Base-by-base conservation (phyloP, 495 filamentous ascomycete genomes). In the Hypoxylon fuscum region DNA sequence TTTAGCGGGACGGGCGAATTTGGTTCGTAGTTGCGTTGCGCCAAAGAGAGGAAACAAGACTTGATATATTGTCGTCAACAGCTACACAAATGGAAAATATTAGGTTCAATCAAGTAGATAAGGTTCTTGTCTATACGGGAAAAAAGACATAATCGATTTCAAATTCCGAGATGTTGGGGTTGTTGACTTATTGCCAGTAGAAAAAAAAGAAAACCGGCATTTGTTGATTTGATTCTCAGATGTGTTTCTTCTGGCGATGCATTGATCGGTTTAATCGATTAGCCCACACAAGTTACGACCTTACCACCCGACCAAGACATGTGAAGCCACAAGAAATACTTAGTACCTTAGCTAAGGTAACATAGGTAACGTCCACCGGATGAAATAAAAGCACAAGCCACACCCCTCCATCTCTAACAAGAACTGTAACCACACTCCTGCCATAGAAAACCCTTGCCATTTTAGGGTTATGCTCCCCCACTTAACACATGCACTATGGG, bases 251-350 rank as follows among this genome's bases (percentile, higher is more conserved):
- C 25, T 27, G 46, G 15, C 12, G 40, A 60, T 55, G 50, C 49
- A 55, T 46, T 34, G 45, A 51, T 43, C n/a, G n/a, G n/a, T n/a
- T n/a, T n/a, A n/a, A 45, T 44, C 34, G 34, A 51, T 20, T 42
- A 42, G 29, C 8, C 21, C 43, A 29, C n/a, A 29, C n/a, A 29
- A 8, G 23, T 3, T 3, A 27, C n/a, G n/a, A 27, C 25, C 25
- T 27, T 25, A 46, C 17, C 23, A 43, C 41, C 41, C 41, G 20
- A 42, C 49, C 32, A 43, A 58, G 48, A 51, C 55, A 59, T 59
- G 55, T 55, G 37, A 59, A 64, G 61, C 61, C 61, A 64, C 49
- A 64, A 54, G 61, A 2, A 3, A 34, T 34, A 11, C 31, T 12
- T 11, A 10, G 31, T 11, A 12, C 3, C 31, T 34, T 3, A 10